A percentile compares a stretch with the other conserved stretches of the same genome.
These are phyloP conservation scores for Pleurotus cornucopiae DNA, from an alignment of 768 basidiomycete genomes.

Conservation along the genomic window DNA sequence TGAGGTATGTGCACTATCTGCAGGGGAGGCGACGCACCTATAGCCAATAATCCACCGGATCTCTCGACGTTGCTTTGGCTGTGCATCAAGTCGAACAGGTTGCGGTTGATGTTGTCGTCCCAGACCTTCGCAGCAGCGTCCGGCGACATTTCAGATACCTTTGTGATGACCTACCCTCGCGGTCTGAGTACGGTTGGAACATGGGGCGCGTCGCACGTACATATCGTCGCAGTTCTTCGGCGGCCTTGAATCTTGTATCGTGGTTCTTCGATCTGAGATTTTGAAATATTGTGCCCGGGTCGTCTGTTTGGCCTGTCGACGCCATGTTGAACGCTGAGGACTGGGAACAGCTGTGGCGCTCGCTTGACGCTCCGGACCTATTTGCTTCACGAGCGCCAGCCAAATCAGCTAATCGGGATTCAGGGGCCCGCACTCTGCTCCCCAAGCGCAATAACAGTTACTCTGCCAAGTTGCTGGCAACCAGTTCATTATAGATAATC, in stretches of 20 bases:
- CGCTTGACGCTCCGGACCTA: background rate
- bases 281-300: conserved; percentile 63
- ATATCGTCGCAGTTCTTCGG: conserved; percentile 70
- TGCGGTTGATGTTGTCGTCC: conserved; percentile 79
- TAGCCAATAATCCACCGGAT: conserved; percentile 83
- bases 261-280: conserved; percentile 59
- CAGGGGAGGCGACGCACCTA: conserved; percentile 51
- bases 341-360: background rate
- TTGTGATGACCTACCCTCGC: conserved; percentile 55
- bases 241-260: conserved; percentile 64
- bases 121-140: conserved; percentile 79
- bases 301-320: conserved; percentile 56
- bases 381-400: background rate
- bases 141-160: conserved; percentile 75
- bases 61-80: conserved; percentile 75
- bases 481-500: too few relatives aligned
- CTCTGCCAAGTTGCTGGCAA: too few relatives aligned
- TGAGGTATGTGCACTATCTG: conserved; percentile 1
- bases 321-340: conserved; percentile 66
- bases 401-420: background rate
- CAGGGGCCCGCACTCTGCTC: too few relatives aligned
- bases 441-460: too few relatives aligned
- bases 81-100: conserved; percentile 80
- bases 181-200: conserved; percentile 10
- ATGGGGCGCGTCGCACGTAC: conserved; percentile 34